These are phyloP conservation scores for Lentinus brumalis DNA, from an alignment of 768 basidiomycete species.

Conservation along the genomic window DNA sequence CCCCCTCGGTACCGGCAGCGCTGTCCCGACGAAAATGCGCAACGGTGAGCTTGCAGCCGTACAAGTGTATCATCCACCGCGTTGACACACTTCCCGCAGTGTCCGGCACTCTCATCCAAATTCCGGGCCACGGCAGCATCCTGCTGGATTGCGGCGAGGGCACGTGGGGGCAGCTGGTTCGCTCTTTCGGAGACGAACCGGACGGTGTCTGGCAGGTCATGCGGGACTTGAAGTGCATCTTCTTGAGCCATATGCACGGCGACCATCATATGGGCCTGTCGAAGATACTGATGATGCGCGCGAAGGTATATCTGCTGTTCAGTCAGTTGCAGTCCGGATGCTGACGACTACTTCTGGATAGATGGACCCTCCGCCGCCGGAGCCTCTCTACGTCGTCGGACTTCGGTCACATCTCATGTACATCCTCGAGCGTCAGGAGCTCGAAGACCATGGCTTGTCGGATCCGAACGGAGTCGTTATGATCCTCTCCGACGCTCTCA, in stretches of 20 bases:
- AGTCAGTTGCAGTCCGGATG: slow-evolving; percentile 1
- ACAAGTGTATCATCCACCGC: background rate
- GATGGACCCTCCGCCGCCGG: slow-evolving; percentile 62
- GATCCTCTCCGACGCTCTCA: slow-evolving; percentile 54
- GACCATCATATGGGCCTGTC: slow-evolving; percentile 90
- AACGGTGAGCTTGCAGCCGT: slow-evolving; percentile 58
- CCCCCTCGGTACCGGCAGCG: slow-evolving; percentile 87
- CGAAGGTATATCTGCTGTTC: slow-evolving; percentile 47
- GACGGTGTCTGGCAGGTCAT: slow-evolving; percentile 58
- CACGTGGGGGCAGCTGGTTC: slow-evolving; percentile 84
- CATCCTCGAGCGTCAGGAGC: slow-evolving; percentile 68
- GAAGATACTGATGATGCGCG: slow-evolving; percentile 71
- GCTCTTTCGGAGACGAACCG: slow-evolving; percentile 66
- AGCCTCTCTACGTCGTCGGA: slow-evolving; percentile 74
- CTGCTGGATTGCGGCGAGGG: slow-evolving; percentile 93
- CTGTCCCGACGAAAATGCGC: slow-evolving; percentile 81
- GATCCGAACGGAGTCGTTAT: slow-evolving; percentile 55
- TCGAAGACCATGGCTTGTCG: slow-evolving; percentile 71
- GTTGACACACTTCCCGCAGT: slow-evolving; percentile 42
- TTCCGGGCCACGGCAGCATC: slow-evolving; percentile 72
- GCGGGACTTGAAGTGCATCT: slow-evolving; percentile 76
- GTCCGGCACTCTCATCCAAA: slow-evolving; percentile 73
- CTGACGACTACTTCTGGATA: slow-evolving; percentile 27
- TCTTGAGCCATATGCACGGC: slow-evolving; percentile 87
- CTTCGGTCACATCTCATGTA: slow-evolving; percentile 59